Evolutionary conservation across 768 basidiomycete genomes (phyloP).

Genomic region (Kwoniella heveanensis): DNA sequence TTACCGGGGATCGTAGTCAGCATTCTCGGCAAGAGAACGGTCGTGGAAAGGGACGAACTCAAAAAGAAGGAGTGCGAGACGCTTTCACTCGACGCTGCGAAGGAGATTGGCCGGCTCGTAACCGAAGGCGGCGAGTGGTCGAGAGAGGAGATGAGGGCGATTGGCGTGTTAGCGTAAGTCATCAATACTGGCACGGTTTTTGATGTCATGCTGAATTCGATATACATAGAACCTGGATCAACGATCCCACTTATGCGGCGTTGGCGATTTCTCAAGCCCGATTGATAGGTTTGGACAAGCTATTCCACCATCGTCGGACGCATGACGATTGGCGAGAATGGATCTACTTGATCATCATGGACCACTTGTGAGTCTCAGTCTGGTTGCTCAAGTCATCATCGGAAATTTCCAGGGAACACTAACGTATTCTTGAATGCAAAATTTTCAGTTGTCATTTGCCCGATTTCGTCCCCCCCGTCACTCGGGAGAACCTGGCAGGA

Average conservation of each 20-base stretch:
- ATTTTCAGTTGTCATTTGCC: slow-evolving; percentile 34
- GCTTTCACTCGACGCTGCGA: slow-evolving; percentile 18
- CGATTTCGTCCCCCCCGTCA: slow-evolving; percentile 35
- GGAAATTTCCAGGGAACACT: too few relatives aligned
- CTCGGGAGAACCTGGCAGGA: slow-evolving; percentile 26
- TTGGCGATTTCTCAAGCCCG: slow-evolving; percentile 39
- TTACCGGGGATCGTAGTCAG: slow-evolving; percentile 41
- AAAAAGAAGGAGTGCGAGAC: slow-evolving; percentile 34
- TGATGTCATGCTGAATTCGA: neutral
- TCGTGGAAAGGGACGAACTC: slow-evolving; percentile 31
- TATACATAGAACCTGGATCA: slow-evolving; percentile 40
- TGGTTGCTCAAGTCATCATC: neutral
- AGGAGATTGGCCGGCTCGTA: slow-evolving; percentile 36
- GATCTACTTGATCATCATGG: slow-evolving; percentile 50
- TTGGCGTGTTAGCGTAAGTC: slow-evolving; percentile 47
- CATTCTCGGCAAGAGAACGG: slow-evolving; percentile 37
- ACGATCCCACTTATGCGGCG: slow-evolving; percentile 32
- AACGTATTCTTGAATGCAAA: too few relatives aligned
- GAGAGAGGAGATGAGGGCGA: slow-evolving; percentile 44
- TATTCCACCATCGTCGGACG: slow-evolving; percentile 17
- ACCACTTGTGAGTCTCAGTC: slow-evolving; percentile 33
- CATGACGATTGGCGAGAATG: slow-evolving; percentile 54
- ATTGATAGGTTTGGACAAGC: slow-evolving; percentile 27
- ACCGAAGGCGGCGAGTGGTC: slow-evolving; percentile 31
- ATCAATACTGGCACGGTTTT: too few relatives aligned